Evolutionary conservation across 2,329 filamentous ascomycete species (phyloP).

Genomic region (Fusarium fujikuroi): DNA sequence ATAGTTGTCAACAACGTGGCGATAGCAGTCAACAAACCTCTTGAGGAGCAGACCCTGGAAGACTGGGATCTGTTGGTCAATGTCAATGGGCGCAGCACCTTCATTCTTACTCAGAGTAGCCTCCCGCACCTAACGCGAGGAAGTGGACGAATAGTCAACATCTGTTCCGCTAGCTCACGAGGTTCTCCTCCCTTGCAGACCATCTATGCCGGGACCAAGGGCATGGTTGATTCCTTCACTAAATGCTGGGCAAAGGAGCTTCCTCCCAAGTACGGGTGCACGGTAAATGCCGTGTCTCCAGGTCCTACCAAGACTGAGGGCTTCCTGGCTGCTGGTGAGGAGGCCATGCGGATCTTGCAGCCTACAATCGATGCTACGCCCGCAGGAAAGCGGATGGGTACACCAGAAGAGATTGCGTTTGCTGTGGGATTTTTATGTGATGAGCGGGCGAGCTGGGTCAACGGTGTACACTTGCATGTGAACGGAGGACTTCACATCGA

Average conservation of each 20-base stretch:
- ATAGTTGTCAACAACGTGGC: slow-evolving; percentile 1
- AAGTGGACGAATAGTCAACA: not conserved
- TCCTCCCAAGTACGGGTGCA: not conserved
- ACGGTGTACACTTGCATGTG: not conserved
- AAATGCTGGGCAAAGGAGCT: not conserved
- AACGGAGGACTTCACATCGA: not conserved
- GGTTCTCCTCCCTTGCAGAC: not conserved
- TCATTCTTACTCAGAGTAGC: not conserved
- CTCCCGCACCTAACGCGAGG: not conserved
- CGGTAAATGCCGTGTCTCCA: not conserved
- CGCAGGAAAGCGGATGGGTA: not conserved
- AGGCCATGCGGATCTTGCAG: not conserved
- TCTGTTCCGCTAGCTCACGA: not conserved
- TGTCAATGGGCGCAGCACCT: not conserved
- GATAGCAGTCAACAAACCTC: not conserved
- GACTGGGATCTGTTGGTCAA: not conserved
- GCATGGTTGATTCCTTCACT: not conserved
- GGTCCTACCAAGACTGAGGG: not conserved
- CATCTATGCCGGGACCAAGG: not conserved
- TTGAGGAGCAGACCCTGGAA: not conserved
- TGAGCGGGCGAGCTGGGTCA: not conserved
- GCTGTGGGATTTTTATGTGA: not conserved
- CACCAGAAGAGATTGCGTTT: not conserved
- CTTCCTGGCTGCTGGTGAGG: not conserved
- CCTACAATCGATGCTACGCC: not conserved